Evolutionary conservation across 495 filamentous ascomycete species (phyloP), one percentile per base, ranked within the genome.

Genomic region (Friedmanniomyces endolithicus): DNA sequence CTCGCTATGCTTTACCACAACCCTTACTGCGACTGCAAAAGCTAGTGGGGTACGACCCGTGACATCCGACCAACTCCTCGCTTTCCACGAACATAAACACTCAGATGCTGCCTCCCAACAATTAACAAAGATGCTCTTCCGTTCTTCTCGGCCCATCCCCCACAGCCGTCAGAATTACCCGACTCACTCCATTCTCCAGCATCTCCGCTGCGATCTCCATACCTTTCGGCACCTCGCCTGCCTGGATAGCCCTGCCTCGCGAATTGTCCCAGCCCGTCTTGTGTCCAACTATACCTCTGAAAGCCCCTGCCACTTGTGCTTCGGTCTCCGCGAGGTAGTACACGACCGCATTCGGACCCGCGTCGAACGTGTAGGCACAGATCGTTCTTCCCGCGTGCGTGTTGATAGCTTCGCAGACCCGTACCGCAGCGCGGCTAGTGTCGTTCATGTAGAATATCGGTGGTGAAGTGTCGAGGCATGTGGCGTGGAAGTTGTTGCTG

Each of bases 371-470:
- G 68, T 99, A 99, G 19, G 92, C 90, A 11, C 85, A 86, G 2
- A 96, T 77, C 1, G 74, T 79, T 43, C 86, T 86, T 17, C 78
- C 80, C 11, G 75, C 75, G 34, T 71, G 69, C 8, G 34, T 43
- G 68, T 99, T 99, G 70, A 97, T 85, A 39, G 79, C 80, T 72
- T 97, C 88, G 25, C 96, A 90, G 2, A 86, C 81, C 48, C 85
- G 74, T 47, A 99, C 86, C 11, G 89, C 87, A 8, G 89, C 87
- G 16, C 85, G 74, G 17, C 80, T 85, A 19, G 90, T 83, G 69
- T 97, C 92, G 65, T 97, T 99, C 75, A 97, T 78, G 72, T 99
- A 99, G 72, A 95, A 95, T 59, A 99, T 97, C 14, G 92, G 92
- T 48, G 92, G 92, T 67, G 85, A 85, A 0, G 94, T 96, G 72